Conservation (phyloP, 2,329 filamentous ascomycete genomes). For the Venturia effusa region DNA sequence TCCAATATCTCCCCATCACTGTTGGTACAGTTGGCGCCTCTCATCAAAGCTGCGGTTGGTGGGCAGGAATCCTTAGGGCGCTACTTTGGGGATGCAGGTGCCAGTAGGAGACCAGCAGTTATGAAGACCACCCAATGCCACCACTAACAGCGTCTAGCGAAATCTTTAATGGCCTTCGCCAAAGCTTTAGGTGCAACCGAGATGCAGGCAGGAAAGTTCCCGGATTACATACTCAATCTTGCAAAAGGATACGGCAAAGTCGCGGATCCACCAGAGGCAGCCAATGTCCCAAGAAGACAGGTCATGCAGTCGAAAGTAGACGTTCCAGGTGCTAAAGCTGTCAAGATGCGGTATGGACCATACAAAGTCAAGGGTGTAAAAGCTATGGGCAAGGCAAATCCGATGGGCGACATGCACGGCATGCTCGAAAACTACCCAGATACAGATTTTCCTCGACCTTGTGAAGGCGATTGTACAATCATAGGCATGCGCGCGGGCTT, state of each 20-base stretch:
- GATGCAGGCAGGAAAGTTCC: neutral
- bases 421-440: slow-evolving; percentile 8
- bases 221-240: neutral
- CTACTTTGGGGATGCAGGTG: neutral
- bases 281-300: slow-evolving; percentile 1
- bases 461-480: slow-evolving; percentile 11
- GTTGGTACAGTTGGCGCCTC: neutral
- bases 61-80: neutral
- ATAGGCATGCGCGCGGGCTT: slow-evolving; percentile 9
- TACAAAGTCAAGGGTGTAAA: slow-evolving; percentile 9
- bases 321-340: slow-evolving; percentile 2
- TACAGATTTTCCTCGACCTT: neutral
- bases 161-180: neutral
- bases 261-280: neutral
- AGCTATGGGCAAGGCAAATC: slow-evolving; percentile 4
- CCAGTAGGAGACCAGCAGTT: neutral
- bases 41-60: neutral
- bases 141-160: neutral
- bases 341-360: slow-evolving; percentile 11
- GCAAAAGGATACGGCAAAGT: slow-evolving; percentile 9
- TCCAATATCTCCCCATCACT: neutral
- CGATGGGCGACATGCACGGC: slow-evolving; percentile 2
- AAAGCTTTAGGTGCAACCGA: neutral
- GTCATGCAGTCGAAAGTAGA: neutral
- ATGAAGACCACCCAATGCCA: neutral